A percentile compares a stretch with the other conserved stretches of the same genome.
Conservation (phyloP, 2,329 filamentous ascomycete genomes). For the Calonectria pseudoreteaudii region DNA sequence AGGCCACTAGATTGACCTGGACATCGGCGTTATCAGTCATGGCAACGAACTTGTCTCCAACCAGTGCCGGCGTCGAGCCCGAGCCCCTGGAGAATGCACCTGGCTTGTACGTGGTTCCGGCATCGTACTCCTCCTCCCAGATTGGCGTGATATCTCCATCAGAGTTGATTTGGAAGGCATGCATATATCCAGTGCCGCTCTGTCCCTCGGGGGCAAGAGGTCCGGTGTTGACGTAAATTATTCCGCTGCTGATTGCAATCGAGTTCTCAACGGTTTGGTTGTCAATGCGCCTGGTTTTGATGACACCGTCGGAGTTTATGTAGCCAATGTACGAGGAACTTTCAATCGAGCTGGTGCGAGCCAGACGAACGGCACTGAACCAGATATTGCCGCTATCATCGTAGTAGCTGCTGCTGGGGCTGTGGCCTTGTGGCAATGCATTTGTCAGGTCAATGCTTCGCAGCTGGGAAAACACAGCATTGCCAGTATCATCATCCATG, state of each 20-base stretch:
- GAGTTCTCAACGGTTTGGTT: not conserved
- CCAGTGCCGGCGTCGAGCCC: not conserved
- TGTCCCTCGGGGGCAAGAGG: not conserved
- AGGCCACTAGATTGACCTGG: not conserved
- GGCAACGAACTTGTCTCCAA: not conserved
- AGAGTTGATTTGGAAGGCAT: not conserved
- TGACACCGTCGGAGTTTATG: not conserved
- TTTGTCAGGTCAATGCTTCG: not conserved
- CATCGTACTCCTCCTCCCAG: not conserved
- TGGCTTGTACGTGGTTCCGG: not conserved
- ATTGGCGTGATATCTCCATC: not conserved
- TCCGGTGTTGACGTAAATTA: not conserved
- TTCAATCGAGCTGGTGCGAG: not conserved
- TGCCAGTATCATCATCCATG: not conserved
- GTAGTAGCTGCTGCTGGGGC: not conserved
- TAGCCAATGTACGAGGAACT: not conserved
- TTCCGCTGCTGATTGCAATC: not conserved
- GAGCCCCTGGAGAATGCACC: not conserved
- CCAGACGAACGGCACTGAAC: not conserved
- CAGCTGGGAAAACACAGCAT: not conserved
- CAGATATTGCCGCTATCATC: not conserved
- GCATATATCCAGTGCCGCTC: not conserved
- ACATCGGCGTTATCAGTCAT: constrained; percentile 1
- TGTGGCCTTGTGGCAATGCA: not conserved
- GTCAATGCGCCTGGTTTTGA: not conserved